Conservation (phyloP, 169 alveolate genomes). For the Eimeria acervulina region DNA sequence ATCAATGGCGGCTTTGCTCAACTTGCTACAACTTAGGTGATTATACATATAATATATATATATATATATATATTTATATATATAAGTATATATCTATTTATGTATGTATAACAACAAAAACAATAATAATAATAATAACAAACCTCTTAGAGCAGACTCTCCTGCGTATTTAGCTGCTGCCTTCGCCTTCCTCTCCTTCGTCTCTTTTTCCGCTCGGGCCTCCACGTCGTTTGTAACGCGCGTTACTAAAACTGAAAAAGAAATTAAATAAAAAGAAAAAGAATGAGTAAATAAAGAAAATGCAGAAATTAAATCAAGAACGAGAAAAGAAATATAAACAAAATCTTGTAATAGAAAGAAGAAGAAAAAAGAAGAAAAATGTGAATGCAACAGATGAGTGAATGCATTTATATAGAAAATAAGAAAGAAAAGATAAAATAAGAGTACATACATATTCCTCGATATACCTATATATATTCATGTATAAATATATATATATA, state of each 20-base stretch:
- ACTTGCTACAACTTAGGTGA: too few relatives aligned
- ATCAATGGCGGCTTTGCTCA: too few relatives aligned
- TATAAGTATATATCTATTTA: not conserved
- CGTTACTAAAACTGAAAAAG: slow-evolving; percentile 65
- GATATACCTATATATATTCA: not conserved
- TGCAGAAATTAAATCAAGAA: too few relatives aligned
- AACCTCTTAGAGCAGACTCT: slow-evolving; percentile 29
- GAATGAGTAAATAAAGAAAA: not conserved
- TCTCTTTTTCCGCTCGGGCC: slow-evolving; percentile 56
- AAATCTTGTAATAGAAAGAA: slow-evolving; percentile 63
- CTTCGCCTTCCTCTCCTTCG: not conserved
- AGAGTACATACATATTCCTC: not conserved
- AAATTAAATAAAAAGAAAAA: not conserved
- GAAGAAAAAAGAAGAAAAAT: not conserved
- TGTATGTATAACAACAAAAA: too few relatives aligned
- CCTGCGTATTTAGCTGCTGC: slow-evolving; percentile 53
- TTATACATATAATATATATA: not conserved
- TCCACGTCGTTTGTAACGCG: slow-evolving; percentile 17
- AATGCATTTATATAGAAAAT: not conserved
- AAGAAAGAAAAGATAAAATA: not conserved
- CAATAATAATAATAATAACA: too few relatives aligned
- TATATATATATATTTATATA: not conserved
- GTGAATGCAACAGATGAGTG: not conserved
- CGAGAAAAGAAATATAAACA: not conserved
- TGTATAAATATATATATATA: not conserved